Base-by-base conservation (phyloP, 768 basidiomycete species). In the Mycena epipterygia region DNA sequence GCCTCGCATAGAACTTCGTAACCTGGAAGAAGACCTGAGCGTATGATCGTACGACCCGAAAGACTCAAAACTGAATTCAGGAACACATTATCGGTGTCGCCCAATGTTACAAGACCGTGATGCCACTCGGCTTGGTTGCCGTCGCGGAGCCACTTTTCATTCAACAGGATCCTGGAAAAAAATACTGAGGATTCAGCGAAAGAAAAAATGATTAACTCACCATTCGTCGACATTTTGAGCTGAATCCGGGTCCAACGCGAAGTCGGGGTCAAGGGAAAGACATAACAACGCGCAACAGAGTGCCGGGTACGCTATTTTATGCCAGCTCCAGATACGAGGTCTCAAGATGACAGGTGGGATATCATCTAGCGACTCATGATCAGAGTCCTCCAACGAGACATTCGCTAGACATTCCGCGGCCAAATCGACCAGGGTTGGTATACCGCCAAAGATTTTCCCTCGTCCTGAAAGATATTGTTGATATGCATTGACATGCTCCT, bases 141-240 rank as follows among this genome's bases (percentile, higher is more conserved):
- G 46, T 63, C 67, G 27, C 46, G 42, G 27, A 68, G 61, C 59
- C 61, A 68, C 23, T 37, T 57, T 12, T 68, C 67, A 55, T 68
- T 62, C 44, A n/a, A 39, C 21, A 68, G 60, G 33, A 68, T 49
- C 67, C 67, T 68, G 37, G 29, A 42, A 51, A 30, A 13, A 42
- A 30, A 17, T 19, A 30, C 23, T n/a, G 19, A 53, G 42, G 11
- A 25, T 37, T 29, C 1, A 21, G 21, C 27, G n/a, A 11, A 25
- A 2, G 14, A 29, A 32, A 5, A 7, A 2, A 12, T 19, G 19
- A 14, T 4, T 21, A 27, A 2, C 25, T 33, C 23, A 68, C 67
- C 67, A 68, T 68, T 63, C 67, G 30, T 68, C 67, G 17, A 68
- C 57, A 32, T 30, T 23, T 0, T 61, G 53, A 11, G 19, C 16